A percentile compares a stretch with the other conserved stretches of the same genome.
These are phyloP conservation scores for Avena atlantica DNA, from an alignment of 176 grass and related monocot genomes.

Conservation along the genomic window DNA sequence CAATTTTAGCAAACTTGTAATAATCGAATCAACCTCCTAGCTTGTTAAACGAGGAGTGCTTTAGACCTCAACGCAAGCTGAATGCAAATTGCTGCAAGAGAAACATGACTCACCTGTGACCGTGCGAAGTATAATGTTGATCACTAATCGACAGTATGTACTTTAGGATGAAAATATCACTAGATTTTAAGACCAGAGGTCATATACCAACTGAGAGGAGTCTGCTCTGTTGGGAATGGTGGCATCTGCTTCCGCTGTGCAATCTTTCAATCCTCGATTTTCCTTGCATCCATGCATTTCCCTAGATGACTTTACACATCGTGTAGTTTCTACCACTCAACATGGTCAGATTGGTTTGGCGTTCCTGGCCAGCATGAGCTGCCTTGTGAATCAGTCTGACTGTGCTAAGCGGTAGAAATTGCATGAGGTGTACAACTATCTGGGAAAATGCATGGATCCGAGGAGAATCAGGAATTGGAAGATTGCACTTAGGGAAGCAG, in stretches of 20 bases:
- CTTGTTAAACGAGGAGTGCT: constrained; percentile 70
- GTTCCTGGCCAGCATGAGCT: constrained; percentile 50
- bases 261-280: constrained; percentile 52
- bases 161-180: no score
- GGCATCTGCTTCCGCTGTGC: constrained; percentile 58
- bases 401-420: constrained; percentile 50
- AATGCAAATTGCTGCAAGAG: constrained; percentile 46
- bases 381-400: constrained; percentile 42
- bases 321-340: constrained; percentile 54
- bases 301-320: constrained; percentile 63
- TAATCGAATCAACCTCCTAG: constrained; percentile 63
- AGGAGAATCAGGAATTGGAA: constrained; percentile 64
- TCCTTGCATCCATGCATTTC: constrained; percentile 59
- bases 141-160: neutral
- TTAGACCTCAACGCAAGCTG: constrained; percentile 65
- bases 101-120: neutral
- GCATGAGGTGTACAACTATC: constrained; percentile 63
- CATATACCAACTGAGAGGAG: constrained; percentile 58
- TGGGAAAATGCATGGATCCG: constrained; percentile 51
- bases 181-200: neutral
- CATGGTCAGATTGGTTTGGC: constrained; percentile 38
- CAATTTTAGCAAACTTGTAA: constrained; percentile 47
- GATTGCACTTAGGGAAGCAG: constrained; percentile 55
- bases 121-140: neutral
- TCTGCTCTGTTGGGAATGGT: constrained; percentile 60